A percentile compares a stretch with the other conserved stretches of the same genome.
phyloP scores from a whole-genome alignment of 164 flowering plant species.

The Cinnamomum chago region DNA sequence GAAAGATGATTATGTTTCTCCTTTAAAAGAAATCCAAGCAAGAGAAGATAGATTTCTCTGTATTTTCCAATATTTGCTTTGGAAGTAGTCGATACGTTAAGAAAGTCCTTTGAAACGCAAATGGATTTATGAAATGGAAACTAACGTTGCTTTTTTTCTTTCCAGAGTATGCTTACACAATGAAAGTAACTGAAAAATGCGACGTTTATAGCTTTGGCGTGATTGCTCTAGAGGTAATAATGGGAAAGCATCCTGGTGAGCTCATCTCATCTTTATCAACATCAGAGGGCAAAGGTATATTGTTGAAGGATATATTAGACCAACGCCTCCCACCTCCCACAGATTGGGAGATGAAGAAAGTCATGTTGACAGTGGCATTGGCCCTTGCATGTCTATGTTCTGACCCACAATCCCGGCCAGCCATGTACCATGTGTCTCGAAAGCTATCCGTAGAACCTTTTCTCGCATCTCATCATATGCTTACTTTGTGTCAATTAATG shows the following conservation, averaged over 20 bases:
- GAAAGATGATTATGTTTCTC: too few relatives aligned
- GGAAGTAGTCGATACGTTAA: too few relatives aligned
- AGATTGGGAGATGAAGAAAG: neutral
- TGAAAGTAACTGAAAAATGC: neutral
- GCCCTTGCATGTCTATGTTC: neutral
- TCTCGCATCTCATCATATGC: neutral
- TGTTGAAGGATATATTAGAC: neutral
- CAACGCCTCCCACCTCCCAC: neutral
- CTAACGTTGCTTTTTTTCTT: neutral
- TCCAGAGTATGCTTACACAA: neutral
- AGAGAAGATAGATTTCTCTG: too few relatives aligned
- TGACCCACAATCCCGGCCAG: neutral
- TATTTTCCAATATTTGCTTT: too few relatives aligned
- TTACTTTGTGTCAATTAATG: neutral
- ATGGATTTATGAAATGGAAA: too few relatives aligned
- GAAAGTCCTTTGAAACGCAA: too few relatives aligned
- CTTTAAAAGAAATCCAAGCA: too few relatives aligned
- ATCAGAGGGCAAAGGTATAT: neutral
- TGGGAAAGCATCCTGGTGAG: neutral
- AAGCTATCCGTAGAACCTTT: neutral
- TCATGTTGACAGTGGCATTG: neutral
- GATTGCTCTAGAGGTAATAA: neutral
- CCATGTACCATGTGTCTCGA: neutral
- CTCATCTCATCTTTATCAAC: too few relatives aligned
- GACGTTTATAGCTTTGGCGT: neutral